Base-by-base conservation (phyloP, 192 early-diverging fungal species). In the Chytriomyces sp. region DNA sequence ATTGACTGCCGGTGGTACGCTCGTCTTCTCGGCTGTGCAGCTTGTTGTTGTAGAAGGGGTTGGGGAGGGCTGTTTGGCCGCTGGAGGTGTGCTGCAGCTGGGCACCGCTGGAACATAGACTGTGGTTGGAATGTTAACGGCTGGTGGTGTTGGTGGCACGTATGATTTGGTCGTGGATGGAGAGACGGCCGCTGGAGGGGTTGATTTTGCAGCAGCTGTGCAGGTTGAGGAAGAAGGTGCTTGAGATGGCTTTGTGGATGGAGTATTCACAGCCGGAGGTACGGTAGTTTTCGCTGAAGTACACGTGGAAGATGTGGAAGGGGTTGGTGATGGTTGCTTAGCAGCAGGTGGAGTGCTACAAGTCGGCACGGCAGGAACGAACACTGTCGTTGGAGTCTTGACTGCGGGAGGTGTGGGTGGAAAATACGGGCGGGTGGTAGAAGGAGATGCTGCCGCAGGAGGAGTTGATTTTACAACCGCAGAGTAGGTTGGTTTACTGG, bases 141-240 rank as follows among this genome's bases (percentile, higher is more conserved):
- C 66, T 68, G 66, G 28, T 4, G 63, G 66, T 16, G 66, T 68
- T 68, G 66, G 66, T 28, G 66, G 43, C 0, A 68, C 66, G 45
- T 68, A 68, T 35, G 35, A 35, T 35, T 35, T 35, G 35, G 35
- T 35, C 35, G 35, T 35, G 35, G 35, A 35, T 1, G 35, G 35
- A 35, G 35, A 35, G 35, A 35, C 35, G 1, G 35, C 35, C 35
- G 35, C 35, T 35, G 35, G 35, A 35, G 35, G 35, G 35, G 35
- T 35, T 35, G 35, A 35, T 35, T 35, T 35, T 35, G 35, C 35
- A n/a, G n/a, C n/a, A 35, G 35, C 35, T 35, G 35, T 35, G 35
- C 35, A 35, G 35, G 35, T 35, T 35, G 35, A 35, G 35, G 35
- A 35, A 0, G 35, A 35, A 35, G 35, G 35, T 35, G 35, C 4